phyloP scores from a whole-genome alignment of 768 basidiomycete species.

The Suillus tomentosus region DNA sequence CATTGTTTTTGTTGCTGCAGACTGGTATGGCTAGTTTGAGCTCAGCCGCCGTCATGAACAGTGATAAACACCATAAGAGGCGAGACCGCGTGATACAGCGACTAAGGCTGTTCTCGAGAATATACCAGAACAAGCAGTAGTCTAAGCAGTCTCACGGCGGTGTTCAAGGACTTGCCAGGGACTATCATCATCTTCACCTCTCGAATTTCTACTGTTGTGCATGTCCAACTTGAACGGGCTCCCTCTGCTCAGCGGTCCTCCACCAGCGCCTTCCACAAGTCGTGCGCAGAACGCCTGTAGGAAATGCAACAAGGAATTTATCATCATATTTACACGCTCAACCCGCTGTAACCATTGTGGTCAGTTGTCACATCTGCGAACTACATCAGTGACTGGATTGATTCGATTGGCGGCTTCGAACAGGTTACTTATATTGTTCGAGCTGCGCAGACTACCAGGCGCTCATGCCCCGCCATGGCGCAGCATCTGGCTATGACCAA shows the following conservation, averaged over 20 bases:
- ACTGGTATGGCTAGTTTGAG: background rate
- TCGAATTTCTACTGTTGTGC: background rate
- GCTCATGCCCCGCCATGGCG: slow-evolving; percentile 63
- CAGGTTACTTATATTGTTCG: slow-evolving; percentile 74
- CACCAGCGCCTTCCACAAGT: slow-evolving; percentile 39
- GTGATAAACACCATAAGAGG: background rate
- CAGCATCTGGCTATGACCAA: slow-evolving; percentile 60
- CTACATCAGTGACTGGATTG: background rate
- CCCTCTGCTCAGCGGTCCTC: slow-evolving; percentile 72
- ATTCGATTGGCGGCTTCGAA: background rate
- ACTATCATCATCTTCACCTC: background rate
- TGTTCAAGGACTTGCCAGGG: background rate
- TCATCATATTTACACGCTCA: slow-evolving; percentile 61
- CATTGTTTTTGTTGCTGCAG: background rate
- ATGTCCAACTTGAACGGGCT: slow-evolving; percentile 41
- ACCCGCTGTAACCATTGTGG: slow-evolving; percentile 78
- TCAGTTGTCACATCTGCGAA: slow-evolving; percentile 33
- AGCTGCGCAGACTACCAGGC: slow-evolving; percentile 78
- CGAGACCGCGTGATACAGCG: background rate
- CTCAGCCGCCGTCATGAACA: background rate
- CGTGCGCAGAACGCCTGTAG: slow-evolving; percentile 50
- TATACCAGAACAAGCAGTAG: background rate
- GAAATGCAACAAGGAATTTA: slow-evolving; percentile 77
- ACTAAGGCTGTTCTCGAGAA: background rate
- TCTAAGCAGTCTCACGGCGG: background rate